A percentile compares a stretch with the other conserved stretches of the same genome.
Evolutionary conservation across 139 green algal genomes (phyloP).

Genomic region (Micractinium conductrix): DNA sequence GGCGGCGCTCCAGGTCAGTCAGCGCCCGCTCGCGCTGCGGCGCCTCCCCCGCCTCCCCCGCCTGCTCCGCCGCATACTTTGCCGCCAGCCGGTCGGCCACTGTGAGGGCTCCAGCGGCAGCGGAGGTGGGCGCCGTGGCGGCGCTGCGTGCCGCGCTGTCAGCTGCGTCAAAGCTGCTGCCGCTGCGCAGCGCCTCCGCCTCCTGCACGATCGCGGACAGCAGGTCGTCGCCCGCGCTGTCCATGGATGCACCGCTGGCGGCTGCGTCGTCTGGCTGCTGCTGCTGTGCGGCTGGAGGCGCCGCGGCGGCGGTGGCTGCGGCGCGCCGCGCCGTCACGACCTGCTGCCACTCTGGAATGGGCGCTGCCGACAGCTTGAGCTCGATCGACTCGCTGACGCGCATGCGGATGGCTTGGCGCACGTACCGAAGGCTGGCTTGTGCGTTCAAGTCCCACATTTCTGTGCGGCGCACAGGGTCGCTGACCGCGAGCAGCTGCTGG

Average conservation of each 20-base stretch:
- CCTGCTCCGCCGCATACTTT: conserved; percentile 5
- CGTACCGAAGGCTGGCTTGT: conserved; percentile 22
- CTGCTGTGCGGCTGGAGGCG: too few species aligned
- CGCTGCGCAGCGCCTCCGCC: not conserved
- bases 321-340: too few species aligned
- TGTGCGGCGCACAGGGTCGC: conserved; percentile 15
- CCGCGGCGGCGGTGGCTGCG: too few species aligned
- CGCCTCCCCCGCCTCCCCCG: not conserved
- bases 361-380: conserved; percentile 7
- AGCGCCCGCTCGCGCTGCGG: not conserved
- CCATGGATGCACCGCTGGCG: not conserved
- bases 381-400: conserved; percentile 18
- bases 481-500: conserved; percentile 35
- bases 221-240: not conserved
- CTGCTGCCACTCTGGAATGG: not conserved
- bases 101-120: not conserved
- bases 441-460: conserved; percentile 34
- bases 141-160: not conserved
- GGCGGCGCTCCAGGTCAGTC: conserved; percentile 14
- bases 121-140: not conserved
- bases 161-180: not conserved
- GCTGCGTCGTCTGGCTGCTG: too few species aligned
- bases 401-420: conserved; percentile 37
- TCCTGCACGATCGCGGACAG: conserved; percentile 8
- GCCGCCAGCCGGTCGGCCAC: conserved; percentile 27